Base-by-base conservation (phyloP, 2,329 filamentous ascomycete species). In the Pseudogymnoascus sp. region DNA sequence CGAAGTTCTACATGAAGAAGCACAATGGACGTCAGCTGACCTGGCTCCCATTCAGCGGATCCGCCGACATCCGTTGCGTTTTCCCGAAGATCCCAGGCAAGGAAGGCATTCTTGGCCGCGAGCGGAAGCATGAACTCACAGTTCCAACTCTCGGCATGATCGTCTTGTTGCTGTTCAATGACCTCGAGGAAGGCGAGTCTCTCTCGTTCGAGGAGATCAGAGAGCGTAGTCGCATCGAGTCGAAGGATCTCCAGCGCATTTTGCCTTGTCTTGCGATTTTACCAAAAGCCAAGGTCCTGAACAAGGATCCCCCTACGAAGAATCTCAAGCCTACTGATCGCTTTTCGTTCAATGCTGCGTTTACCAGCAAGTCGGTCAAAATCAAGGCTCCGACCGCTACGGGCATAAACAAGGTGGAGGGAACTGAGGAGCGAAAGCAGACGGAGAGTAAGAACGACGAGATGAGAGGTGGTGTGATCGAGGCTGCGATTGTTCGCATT, bases 71-170 rank as follows among this genome's bases (percentile, higher is more conserved):
- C 69, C 88, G 88, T 64, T 95, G 91, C 66, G 79, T 86, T 40
- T 88, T 99, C 76, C 87, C 88, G 36, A 83, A 85, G 71, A 80
- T 90, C 1, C 82, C 85, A 40, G 88, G 89, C 36, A 92, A 92
- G 70, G 84, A 86, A 11, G 84, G 87, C 2, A 80, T 78, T 0
- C 73, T 88, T 21, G 80, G 82, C 63, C 85, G 82, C 63, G 87
- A 89, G 67, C 82, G 89, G 36, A 87, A 88, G 37, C 93, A 97
- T 72, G 95, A 99, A 70, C 80, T 99, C 63, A 96, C 92, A 65
- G 92, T 96, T 18, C 89, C 92, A 1, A 97, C 95, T 0, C 95
- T 95, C 73, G 91, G 88, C 69, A 96, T 97, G 90, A 79, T 97
- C 18, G 87, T 97, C 23, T 77, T 99, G 18, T 75, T 96, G 49